phyloP scores from a whole-genome alignment of 495 filamentous ascomycete species.

The Talaromyces thailandensis region DNA sequence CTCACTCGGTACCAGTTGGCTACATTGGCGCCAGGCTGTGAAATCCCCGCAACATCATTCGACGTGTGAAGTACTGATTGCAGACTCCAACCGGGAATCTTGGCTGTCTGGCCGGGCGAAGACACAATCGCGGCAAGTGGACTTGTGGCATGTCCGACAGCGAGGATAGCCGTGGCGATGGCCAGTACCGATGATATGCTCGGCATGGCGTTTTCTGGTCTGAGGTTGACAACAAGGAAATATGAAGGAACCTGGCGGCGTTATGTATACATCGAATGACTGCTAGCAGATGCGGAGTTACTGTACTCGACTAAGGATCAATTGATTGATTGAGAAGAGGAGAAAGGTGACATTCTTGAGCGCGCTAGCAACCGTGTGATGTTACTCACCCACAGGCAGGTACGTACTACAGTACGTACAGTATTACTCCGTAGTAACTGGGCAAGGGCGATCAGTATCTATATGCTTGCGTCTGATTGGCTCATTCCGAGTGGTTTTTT shows the following conservation, averaged over 20 bases:
- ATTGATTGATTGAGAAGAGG: neutral
- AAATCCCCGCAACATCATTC: slow-evolving; percentile 31
- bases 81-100: slow-evolving; percentile 48
- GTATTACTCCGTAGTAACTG: too few species aligned
- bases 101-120: slow-evolving; percentile 26
- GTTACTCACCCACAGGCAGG: too few species aligned
- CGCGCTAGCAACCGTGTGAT: neutral
- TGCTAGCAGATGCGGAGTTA: neutral
- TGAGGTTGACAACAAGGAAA: neutral
- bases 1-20: slow-evolving; percentile 45
- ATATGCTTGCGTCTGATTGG: neutral
- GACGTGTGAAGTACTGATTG: slow-evolving; percentile 34
- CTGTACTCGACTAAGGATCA: neutral
- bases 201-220: neutral
- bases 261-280: neutral
- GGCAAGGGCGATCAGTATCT: neutral
- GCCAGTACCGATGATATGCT: neutral
- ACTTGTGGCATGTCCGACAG: neutral
- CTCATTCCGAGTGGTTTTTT: neutral
- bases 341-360: neutral
- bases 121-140: slow-evolving; percentile 13
- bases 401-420: too few species aligned
- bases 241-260: neutral
- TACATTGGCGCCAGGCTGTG: slow-evolving; percentile 35
- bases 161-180: neutral